These are phyloP conservation scores for Aspergillus baeticus DNA, from an alignment of 495 filamentous ascomycete genomes.

Conservation along the genomic window DNA sequence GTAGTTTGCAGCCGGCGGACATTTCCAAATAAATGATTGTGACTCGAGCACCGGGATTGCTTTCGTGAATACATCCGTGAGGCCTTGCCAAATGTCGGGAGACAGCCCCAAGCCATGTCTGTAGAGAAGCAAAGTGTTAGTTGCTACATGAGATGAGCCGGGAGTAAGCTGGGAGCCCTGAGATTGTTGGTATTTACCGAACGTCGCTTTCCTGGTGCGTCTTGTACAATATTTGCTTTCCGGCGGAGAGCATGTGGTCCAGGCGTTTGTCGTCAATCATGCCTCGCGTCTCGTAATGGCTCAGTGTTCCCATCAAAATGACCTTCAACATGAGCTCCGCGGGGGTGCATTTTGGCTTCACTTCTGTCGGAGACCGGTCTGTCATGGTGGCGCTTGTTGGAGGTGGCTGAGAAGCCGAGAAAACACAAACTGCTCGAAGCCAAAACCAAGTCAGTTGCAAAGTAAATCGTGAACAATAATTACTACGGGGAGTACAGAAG, in stretches of 20 bases:
- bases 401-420: slow-evolving; percentile 7
- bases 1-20: slow-evolving; percentile 55
- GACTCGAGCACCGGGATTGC: slow-evolving; percentile 61
- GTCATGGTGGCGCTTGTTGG: slow-evolving; percentile 32
- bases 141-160: background rate
- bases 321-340: slow-evolving; percentile 51
- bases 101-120: slow-evolving; percentile 53
- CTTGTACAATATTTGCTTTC: slow-evolving; percentile 50
- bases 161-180: background rate
- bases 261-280: slow-evolving; percentile 52
- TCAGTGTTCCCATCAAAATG: slow-evolving; percentile 45
- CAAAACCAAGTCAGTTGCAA: background rate
- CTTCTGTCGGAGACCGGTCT: slow-evolving; percentile 33
- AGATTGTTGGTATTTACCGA: slow-evolving; percentile 27
- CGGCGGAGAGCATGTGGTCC: slow-evolving; percentile 49
- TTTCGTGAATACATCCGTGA: slow-evolving; percentile 56
- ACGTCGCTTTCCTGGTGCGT: slow-evolving; percentile 53
- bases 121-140: slow-evolving; percentile 13
- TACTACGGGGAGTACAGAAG: background rate
- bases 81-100: slow-evolving; percentile 69
- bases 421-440: slow-evolving; percentile 1
- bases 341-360: slow-evolving; percentile 45
- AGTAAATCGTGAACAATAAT: background rate
- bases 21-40: slow-evolving; percentile 61
- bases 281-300: slow-evolving; percentile 50